Percentiles rank a stretch among this genome's conserved stretches.
Conservation (phyloP, 345 rosid species). For the Eucalyptus virginea region DNA sequence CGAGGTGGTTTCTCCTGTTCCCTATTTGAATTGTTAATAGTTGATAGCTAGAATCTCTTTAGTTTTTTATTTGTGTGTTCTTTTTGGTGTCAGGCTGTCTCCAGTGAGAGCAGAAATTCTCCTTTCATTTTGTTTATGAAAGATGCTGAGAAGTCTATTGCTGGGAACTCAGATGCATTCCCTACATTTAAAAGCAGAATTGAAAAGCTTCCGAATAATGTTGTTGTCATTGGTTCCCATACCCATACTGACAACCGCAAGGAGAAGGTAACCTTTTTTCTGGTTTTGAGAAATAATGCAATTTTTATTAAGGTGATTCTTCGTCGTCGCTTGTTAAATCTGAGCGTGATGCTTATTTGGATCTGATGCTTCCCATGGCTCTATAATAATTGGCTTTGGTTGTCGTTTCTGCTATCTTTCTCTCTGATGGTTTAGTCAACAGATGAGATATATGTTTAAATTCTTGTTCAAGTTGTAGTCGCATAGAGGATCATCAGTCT, state of each 20-base stretch:
- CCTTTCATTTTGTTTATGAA: conserved; percentile 88
- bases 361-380: neutral
- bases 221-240: conserved; percentile 73
- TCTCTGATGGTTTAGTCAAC: neutral
- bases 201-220: conserved; percentile 69
- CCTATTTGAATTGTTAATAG: neutral
- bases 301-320: neutral
- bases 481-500: neutral
- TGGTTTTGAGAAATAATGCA: neutral
- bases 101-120: conserved; percentile 54
- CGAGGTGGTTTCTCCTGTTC: conserved; percentile 44
- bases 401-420: neutral
- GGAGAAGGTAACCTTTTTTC: conserved; percentile 54
- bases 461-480: neutral
- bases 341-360: neutral
- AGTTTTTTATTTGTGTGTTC: neutral
- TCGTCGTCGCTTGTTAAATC: neutral
- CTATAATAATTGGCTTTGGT: neutral
- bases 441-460: neutral
- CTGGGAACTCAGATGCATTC: conserved; percentile 54
- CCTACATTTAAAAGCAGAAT: conserved; percentile 54
- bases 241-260: conserved; percentile 56
- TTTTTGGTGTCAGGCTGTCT: conserved; percentile 39
- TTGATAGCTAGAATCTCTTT: neutral
- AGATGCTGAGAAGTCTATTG: conserved; percentile 86